Conservation (phyloP, 2,329 filamentous ascomycete genomes). For the Ceratocystis huliohia region DNA sequence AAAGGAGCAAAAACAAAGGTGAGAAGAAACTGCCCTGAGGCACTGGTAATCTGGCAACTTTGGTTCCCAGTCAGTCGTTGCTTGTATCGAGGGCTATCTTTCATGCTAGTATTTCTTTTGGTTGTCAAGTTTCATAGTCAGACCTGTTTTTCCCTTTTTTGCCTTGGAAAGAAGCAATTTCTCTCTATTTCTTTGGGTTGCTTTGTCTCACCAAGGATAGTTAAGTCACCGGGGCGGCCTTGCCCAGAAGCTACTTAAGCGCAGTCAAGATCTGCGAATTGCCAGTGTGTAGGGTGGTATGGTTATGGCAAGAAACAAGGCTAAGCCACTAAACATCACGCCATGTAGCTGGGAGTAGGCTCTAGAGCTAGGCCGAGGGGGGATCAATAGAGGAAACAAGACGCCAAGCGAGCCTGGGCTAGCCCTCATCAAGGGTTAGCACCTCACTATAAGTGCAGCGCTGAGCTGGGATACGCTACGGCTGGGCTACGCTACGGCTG, state of each 20-base stretch:
- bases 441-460: not conserved
- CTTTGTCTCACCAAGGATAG: not conserved
- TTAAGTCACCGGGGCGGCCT: not conserved
- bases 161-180: not conserved
- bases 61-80: not conserved
- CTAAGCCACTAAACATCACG: conserved; percentile 6
- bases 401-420: not conserved
- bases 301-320: not conserved
- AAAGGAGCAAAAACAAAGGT: not conserved
- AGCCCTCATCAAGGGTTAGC: not conserved
- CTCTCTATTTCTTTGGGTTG: not conserved
- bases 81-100: not conserved
- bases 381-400: conserved; percentile 7
- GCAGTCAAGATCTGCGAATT: too few relatives aligned
- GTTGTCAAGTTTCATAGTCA: not conserved
- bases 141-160: not conserved
- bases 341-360: not conserved
- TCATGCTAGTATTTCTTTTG: not conserved
- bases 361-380: not conserved
- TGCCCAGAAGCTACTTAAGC: too few relatives aligned
- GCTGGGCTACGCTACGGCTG: not conserved
- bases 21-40: not conserved
- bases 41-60: not conserved
- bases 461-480: not conserved
- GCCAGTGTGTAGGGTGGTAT: not conserved